phyloP scores from a whole-genome alignment of 495 filamentous ascomycete species.

The Staphylotrichum tortipilum region DNA sequence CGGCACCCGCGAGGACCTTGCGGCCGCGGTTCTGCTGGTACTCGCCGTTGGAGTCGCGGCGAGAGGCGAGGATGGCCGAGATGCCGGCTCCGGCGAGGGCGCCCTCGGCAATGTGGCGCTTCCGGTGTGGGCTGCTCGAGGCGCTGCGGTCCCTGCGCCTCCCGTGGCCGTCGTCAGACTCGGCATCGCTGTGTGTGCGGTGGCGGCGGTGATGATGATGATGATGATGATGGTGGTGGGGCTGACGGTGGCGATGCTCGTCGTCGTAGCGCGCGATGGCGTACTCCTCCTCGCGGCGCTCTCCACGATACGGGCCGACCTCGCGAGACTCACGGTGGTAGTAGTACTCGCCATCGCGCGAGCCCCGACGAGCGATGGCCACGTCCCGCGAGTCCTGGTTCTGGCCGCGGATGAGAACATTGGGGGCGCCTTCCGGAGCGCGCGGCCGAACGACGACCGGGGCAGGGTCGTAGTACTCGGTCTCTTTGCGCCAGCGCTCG shows the following conservation, averaged over 20 bases:
- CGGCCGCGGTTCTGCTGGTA: constrained; percentile 53
- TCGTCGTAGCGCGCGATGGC: constrained; percentile 46
- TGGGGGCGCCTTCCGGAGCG: constrained; percentile 55
- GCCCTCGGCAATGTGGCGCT: constrained; percentile 78
- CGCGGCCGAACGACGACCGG: constrained; percentile 62
- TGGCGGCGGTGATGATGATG: constrained; percentile 26
- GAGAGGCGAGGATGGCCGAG: constrained; percentile 64
- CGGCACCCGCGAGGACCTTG: constrained; percentile 71
- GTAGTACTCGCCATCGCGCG: constrained; percentile 42
- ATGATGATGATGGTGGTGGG: constrained; percentile 38
- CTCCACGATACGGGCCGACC: constrained; percentile 40
- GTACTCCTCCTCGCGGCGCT: constrained; percentile 46
- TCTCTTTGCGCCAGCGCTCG: constrained; percentile 56
- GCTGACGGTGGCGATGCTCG: constrained; percentile 37
- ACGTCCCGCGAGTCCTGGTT: constrained; percentile 39
- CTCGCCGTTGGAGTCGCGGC: constrained; percentile 52
- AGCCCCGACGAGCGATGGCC: constrained; percentile 44
- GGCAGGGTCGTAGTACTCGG: constrained; percentile 55
- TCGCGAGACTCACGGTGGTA: constrained; percentile 50
- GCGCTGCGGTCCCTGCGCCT: constrained; percentile 41
- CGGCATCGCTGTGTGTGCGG: constrained; percentile 35
- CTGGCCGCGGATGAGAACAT: constrained; percentile 57
- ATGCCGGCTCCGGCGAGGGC: constrained; percentile 71
- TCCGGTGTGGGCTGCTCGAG: constrained; percentile 46
- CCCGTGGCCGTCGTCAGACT: constrained; percentile 42